Base-by-base conservation (phyloP, 1,284 basidiomycete genomes). In the Leccinum cinnamomeum region DNA sequence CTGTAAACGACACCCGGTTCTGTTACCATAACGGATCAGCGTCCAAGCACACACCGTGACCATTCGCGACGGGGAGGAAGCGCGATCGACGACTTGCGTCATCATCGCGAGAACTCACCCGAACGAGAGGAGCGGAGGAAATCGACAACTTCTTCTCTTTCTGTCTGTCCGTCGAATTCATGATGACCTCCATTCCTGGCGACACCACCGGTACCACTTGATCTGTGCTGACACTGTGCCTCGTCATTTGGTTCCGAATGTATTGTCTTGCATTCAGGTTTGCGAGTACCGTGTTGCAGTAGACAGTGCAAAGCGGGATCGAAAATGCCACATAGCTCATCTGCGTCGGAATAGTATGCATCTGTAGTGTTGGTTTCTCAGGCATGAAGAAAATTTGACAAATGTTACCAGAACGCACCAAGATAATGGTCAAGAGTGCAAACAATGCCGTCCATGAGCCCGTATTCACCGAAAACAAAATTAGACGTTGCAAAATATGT, bases 371-470 rank as follows among this genome's bases (percentile, higher is more conserved):
- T 18, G 25, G 51, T 28, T 5, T 11, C 28, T 62, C n/a, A 63
- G 37, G n/a, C 2, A 12, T 30, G 28, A 30, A 3, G 4, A 23
- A n/a, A 16, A 46, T 4, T 11, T 10, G 10, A 18, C 16, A 56
- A 56, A 5, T 11, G 16, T 28, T 16, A 41, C 14, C 16, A 35
- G 5, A 0, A 58, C 67, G 23, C 53, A 69, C 67, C 16, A 69
- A 30, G 8, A 68, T 33, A 33, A 60, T 0, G 8, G 51, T 8
- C 48, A 67, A 25, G 23, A 69, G 18, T 11, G 67, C 67, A 12
- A 60, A 64, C 3, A 11, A 5, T 16, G 67, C 61, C 0, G 67
- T 59, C 67, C 62, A 67, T 35, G 48, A 37, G 7, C 67, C 67
- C 1, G 62, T 58, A 16, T 65, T 64, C 2, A 67, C 41, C 2